These are phyloP conservation scores for Rhizopus sp. DNA, from an alignment of 371 early-diverging fungal species.

Conservation along the genomic window DNA sequence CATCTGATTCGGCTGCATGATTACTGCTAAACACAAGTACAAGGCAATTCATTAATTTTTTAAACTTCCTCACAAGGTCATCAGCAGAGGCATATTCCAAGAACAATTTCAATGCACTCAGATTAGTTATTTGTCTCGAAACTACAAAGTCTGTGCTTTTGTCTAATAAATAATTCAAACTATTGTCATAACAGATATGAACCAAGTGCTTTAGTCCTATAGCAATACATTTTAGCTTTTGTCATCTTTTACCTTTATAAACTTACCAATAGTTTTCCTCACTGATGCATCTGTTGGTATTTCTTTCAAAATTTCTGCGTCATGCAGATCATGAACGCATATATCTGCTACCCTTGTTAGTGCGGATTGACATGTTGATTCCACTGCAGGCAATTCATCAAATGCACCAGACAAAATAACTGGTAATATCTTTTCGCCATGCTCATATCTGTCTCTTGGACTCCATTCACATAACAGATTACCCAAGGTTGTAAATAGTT, in stretches of 20 bases:
- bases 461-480: constrained; percentile 27
- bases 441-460: constrained; percentile 32
- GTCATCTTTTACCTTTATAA: neutral
- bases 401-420: constrained; percentile 27
- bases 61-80: constrained; percentile 20
- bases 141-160: constrained; percentile 25
- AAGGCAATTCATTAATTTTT: constrained; percentile 12
- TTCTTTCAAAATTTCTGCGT: constrained; percentile 23
- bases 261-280: constrained; percentile 12
- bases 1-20: neutral
- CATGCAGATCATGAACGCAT: constrained; percentile 30
- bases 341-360: constrained; percentile 18
- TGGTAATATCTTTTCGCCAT: constrained; percentile 30
- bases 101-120: constrained; percentile 20
- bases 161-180: constrained; percentile 18
- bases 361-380: constrained; percentile 14
- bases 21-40: constrained; percentile 12
- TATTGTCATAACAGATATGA: constrained; percentile 31
- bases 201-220: constrained; percentile 32
- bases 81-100: constrained; percentile 14
- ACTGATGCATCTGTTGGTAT: constrained; percentile 6
- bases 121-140: constrained; percentile 16
- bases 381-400: constrained; percentile 27
- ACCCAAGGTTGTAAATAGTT: constrained; percentile 16
- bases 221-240: neutral